These are phyloP conservation scores for Pleurotus ostreatus DNA, from an alignment of 768 basidiomycete species.

Conservation along the genomic window DNA sequence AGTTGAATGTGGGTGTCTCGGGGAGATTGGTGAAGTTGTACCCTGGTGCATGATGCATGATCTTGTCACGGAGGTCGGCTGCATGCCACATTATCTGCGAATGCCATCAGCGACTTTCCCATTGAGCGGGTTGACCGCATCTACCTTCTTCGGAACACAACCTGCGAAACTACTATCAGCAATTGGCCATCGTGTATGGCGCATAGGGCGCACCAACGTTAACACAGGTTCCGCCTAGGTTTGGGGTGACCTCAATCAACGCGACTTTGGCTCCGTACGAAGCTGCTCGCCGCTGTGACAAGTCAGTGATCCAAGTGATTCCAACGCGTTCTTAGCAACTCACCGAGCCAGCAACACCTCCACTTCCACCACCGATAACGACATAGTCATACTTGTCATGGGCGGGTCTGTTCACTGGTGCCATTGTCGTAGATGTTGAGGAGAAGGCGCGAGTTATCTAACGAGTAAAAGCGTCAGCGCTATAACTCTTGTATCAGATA, in stretches of 20 bases:
- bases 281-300: slow-evolving; percentile 80
- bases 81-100: slow-evolving; percentile 96
- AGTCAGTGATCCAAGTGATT: neutral
- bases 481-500: neutral
- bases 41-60: slow-evolving; percentile 68
- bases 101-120: neutral
- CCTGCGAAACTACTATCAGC: slow-evolving; percentile 38
- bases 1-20: slow-evolving; percentile 67
- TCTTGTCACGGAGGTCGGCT: slow-evolving; percentile 82
- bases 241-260: slow-evolving; percentile 70
- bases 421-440: slow-evolving; percentile 43
- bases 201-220: slow-evolving; percentile 73
- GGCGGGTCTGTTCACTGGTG: slow-evolving; percentile 65
- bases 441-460: slow-evolving; percentile 47
- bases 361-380: slow-evolving; percentile 91
- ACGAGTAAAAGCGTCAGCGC: slow-evolving; percentile 9
- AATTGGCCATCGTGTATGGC: neutral
- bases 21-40: slow-evolving; percentile 64
- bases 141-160: slow-evolving; percentile 95
- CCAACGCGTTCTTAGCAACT: slow-evolving; percentile 20
- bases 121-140: slow-evolving; percentile 12
- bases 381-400: slow-evolving; percentile 77
- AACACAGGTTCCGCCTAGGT: slow-evolving; percentile 93
- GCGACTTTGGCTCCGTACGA: slow-evolving; percentile 92
- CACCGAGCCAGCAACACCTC: slow-evolving; percentile 86